These are phyloP conservation scores for Climacium dendroides DNA, from an alignment of 225 moss, liverwort and hornwort genomes.

Conservation along the genomic window DNA sequence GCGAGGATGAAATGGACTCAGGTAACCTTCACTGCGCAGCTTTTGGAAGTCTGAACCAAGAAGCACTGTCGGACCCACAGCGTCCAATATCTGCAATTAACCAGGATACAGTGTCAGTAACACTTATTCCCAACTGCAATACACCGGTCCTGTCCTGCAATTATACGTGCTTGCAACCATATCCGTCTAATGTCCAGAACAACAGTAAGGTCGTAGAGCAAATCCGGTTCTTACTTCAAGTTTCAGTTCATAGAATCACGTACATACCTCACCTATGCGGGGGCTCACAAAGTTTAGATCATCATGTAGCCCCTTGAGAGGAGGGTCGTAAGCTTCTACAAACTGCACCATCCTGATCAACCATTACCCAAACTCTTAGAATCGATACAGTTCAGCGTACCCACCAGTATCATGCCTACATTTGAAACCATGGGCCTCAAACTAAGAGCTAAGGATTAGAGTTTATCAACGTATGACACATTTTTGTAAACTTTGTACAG, in stretches of 20 bases:
- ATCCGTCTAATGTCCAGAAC: neutral
- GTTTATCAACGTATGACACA: neutral
- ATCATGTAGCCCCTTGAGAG: constrained; percentile 87
- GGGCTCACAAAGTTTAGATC: constrained; percentile 98
- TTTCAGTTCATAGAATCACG: neutral
- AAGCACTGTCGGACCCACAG: constrained; percentile 86
- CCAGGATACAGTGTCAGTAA: neutral
- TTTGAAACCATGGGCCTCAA: neutral
- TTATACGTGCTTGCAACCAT: neutral
- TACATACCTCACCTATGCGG: constrained; percentile 90
- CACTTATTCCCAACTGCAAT: neutral
- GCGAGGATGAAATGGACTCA: constrained; percentile 99
- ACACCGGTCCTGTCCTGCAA: neutral
- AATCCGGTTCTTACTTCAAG: neutral
- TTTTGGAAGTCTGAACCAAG: constrained; percentile 91
- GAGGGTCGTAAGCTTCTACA: constrained; percentile 92
- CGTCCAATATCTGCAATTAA: constrained; percentile 69
- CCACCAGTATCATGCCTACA: neutral
- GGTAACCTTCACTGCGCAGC: constrained; percentile 88
- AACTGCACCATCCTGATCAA: constrained; percentile 84
- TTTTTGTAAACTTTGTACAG: neutral
- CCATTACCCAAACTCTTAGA: neutral
- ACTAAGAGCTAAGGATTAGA: neutral
- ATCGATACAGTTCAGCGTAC: neutral
- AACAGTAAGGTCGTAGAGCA: neutral